Evolutionary conservation across 306 rosid species (phyloP), one percentile per base, ranked within the genome.

Genomic region (Canavalia ensiformis): DNA sequence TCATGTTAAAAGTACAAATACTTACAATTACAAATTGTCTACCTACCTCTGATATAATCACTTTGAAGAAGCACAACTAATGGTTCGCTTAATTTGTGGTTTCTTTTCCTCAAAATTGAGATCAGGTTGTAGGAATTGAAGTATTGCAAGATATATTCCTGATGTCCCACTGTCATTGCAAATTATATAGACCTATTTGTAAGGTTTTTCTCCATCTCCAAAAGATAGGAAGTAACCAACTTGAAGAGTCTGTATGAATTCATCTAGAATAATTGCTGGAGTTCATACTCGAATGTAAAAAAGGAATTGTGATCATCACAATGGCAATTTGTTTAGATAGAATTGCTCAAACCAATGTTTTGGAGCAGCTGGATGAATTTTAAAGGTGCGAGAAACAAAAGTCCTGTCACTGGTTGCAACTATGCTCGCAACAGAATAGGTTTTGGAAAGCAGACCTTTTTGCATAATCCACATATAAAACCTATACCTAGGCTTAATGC

Each of bases 341-440:
- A 84, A 88, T 78, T 88, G 76, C 84, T 94, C 97, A 13, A 91
- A 85, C 95, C 95, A 94, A 64, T 87, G 91, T 87, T 94, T 94
- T 13, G 87, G 92, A 80, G 91, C 93, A 45, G 93, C 96, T 2
- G 96, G 94, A 73, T 94, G 97, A 55, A 94, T 84, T 70, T 56
- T 79, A 42, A 31, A 75, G 62, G 54, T 77, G 12, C 91, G 92
- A 34, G 79, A 45, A 47, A 94, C 76, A 70, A 90, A 94, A 49
- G 42, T 65, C 90, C 81, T 90, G 77, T 90, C 89, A 50, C 91
- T 88, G 34, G 94, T 89, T 6, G 95, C 92, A 79, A 90, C 50
- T 80, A 92, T 59, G 88, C 89, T 92, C n/a, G 94, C 85, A 78
- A 92, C 52, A 62, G 97, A 84, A 87, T 88, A 92, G 42, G 57